phyloP scores from a whole-genome alignment of 2,329 filamentous ascomycete genomes.

The Fusarium euwallaceae region DNA sequence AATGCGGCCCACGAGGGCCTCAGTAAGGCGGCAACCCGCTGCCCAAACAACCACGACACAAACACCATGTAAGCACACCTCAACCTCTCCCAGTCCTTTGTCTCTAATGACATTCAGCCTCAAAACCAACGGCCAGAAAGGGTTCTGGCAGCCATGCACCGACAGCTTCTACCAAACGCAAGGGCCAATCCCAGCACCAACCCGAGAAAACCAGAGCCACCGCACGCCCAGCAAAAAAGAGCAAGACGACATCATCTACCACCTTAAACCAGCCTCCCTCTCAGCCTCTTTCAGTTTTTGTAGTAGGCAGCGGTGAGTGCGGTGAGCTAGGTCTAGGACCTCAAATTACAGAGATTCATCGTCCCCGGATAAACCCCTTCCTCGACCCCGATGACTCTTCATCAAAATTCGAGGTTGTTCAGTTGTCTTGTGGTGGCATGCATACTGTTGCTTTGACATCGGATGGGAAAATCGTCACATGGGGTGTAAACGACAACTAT shows the following conservation, averaged over 20 bases:
- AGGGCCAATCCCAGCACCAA: not conserved
- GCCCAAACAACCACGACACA: not conserved
- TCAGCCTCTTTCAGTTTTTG: constrained; percentile 15
- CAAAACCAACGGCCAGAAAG: not conserved
- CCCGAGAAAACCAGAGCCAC: not conserved
- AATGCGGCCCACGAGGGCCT: not conserved
- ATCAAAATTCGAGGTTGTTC: constrained; percentile 61
- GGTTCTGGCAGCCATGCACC: not conserved
- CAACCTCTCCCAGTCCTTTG: not conserved
- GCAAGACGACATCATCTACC: not conserved
- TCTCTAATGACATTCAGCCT: not conserved
- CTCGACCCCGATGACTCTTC: constrained; percentile 33
- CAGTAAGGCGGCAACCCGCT: not conserved
- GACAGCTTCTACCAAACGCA: not conserved
- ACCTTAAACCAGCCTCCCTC: not conserved
- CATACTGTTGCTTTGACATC: constrained; percentile 79
- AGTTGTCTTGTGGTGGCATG: constrained; percentile 81
- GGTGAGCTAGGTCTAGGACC: constrained; percentile 29
- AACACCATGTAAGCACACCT: not conserved
- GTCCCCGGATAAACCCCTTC: constrained; percentile 26
- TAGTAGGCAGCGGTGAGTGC: constrained; percentile 18
- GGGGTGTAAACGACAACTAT: constrained; percentile 85
- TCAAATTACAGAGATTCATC: not conserved
- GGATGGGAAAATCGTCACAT: constrained; percentile 82
- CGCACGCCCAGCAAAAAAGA: not conserved